Base-by-base conservation (phyloP, 2,329 filamentous ascomycete species). In the Trichophyton verrucosum region DNA sequence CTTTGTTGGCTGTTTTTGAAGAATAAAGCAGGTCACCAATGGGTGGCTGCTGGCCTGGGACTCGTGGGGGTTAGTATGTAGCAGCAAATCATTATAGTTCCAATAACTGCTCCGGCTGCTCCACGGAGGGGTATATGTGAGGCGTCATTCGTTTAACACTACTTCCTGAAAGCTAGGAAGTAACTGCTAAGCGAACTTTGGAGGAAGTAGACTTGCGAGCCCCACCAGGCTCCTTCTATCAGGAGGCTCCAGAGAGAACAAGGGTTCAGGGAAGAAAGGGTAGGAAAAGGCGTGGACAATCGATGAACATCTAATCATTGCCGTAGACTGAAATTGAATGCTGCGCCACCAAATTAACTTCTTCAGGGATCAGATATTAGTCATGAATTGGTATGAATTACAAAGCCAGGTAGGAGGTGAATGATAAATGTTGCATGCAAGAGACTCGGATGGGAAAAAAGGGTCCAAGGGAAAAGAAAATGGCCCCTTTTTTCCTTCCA, bases 401-500 rank as follows among this genome's bases (percentile, higher is more conserved):
- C 27, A 55, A 55, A 55, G 24, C 49, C 49, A 55, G 27, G 27
- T 55, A 55, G 24, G 49, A 55, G 49, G 3, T 24, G 17, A 55
- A 55, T 55, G 49, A 55, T 55, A 55, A 55, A 55, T 55, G 49
- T 55, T 55, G 49, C 49, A 55, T 55, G 49, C 49, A 55, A 55
- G 49, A 55, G 49, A 27, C 22, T 44, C 15, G 15, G 27, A 55
- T 8, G 49, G 30, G 9, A 2, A 30, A 22, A 36, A 33, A 27
- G 13, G 49, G 49, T 27, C 49, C 20, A 53, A 53, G 22, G 6
- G 3, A 30, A 53, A 9, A 11, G 33, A n/a, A 42, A 44, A 44
- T 1, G n/a, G 40, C 40, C 40, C 40, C 40, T 2, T 44, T 17
- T 17, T 17, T 8, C 38, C n/a, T 17, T 17, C 40, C 24, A 8